A percentile compares a stretch with the other conserved stretches of the same genome.
Evolutionary conservation across 306 rosid genomes (phyloP).

Genomic region (Glycine tomentella): DNA sequence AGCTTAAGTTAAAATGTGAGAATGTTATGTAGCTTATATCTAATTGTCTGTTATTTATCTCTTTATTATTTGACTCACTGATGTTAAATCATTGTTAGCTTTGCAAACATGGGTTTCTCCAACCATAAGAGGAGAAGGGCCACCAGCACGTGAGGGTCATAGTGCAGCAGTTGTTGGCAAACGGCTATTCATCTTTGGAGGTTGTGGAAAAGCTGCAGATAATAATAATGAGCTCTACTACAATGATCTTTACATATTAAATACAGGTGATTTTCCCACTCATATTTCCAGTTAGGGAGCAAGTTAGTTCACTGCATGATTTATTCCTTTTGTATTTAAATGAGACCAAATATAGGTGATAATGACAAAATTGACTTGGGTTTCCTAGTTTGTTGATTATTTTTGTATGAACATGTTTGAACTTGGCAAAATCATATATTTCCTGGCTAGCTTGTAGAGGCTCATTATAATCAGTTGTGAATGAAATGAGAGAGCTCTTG

Average conservation of each 20-base stretch:
- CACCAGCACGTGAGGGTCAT: conserved; percentile 98
- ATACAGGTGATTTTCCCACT: conserved; percentile 69
- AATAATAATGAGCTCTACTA: conserved; percentile 72
- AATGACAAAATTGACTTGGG: conserved; percentile 5
- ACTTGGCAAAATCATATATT: conserved; percentile 18
- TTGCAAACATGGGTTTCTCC: conserved; percentile 85
- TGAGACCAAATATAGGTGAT: neutral
- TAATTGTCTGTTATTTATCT: conserved; percentile 9
- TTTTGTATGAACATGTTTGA: conserved; percentile 24
- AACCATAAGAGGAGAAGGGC: conserved; percentile 85
- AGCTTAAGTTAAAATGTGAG: conserved; percentile 8
- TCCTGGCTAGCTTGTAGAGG: neutral
- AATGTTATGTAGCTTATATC: conserved; percentile 31
- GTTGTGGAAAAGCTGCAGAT: conserved; percentile 88
- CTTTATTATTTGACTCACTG: conserved; percentile 12
- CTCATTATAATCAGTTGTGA: neutral
- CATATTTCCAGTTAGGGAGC: neutral
- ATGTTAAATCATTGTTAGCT: conserved; percentile 58
- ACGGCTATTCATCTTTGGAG: conserved; percentile 89
- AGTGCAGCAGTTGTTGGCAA: conserved; percentile 87
- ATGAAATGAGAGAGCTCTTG: conserved; percentile 24
- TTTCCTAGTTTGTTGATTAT: conserved; percentile 35
- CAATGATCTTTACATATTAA: conserved; percentile 92
- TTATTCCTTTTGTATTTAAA: conserved; percentile 19
- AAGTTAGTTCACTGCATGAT: conserved; percentile 31